Base-by-base conservation (phyloP, 805 yeast genomes). In the Hanseniaspora clermontiae region DNA sequence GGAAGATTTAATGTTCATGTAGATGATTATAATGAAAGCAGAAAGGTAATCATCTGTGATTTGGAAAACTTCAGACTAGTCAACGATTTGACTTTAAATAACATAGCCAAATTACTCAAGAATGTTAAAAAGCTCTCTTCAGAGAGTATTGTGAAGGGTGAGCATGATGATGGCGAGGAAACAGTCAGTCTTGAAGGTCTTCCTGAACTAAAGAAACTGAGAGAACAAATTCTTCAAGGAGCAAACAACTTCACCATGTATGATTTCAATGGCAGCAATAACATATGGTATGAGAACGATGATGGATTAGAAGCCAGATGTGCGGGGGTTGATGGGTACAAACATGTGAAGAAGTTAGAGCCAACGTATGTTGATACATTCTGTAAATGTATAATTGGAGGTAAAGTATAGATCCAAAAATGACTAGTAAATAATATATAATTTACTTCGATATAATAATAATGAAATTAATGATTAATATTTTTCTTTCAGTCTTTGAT, bases 1-100 rank as follows among this genome's bases (percentile, higher is more conserved):
- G 70, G 70, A 6, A 60, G 71, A 50, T 69, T 68, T 50, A 58
- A 58, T 12, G 61, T 63, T 29, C 63, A 64, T 17, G 60, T 60
- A 9, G 67, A 66, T 49, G 62, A 67, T 14, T 62, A 68, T 54
- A 70, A 67, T 19, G 68, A 65, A 14, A 61, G 68, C 11, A 57
- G 70, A 45, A 68, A 67, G 39, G 61, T 65, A 34, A 47, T 69
- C 3, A 70, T 66, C 1, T 66, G 70, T 46, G 72, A 69, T 57
- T 55, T 69, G 12, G 72, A 69, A 49, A 66, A 66, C 50, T 69
- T 69, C 43, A 62, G 72, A 49, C 65, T 64, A 9, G 63, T 66
- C 32, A 69, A 68, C 55, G 66, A 66, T 2, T 57, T 69, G 36
- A 66, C 71, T 7, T 58, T 69, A 55, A 69, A 69, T 51, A 67